Percentiles rank a stretch among this genome's conserved stretches.
Conservation (phyloP, 2,329 filamentous ascomycete species). For the Didymella exigua region DNA sequence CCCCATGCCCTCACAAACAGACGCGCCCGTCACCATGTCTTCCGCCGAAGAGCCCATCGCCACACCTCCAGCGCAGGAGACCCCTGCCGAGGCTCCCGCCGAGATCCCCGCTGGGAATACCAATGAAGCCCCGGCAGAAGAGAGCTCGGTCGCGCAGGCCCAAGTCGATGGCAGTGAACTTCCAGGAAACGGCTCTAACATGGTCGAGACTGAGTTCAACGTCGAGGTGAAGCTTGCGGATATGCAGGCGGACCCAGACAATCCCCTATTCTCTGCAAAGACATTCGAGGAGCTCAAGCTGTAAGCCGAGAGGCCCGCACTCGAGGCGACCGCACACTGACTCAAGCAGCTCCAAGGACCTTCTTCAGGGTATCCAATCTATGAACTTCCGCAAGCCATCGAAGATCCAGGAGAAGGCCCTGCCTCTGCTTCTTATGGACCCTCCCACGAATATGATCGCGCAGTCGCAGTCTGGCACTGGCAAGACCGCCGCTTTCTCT, state of each 20-base stretch:
- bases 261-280: constrained; percentile 83
- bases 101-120: neutral
- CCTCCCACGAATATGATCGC: constrained; percentile 95
- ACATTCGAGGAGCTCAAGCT: constrained; percentile 85
- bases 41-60: constrained; percentile 23
- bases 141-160: constrained; percentile 24
- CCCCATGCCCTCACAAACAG: constrained; percentile 12
- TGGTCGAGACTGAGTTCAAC: constrained; percentile 77
- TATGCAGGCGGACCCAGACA: constrained; percentile 82
- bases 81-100: constrained; percentile 3
- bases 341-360: constrained; percentile 50
- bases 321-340: constrained; percentile 13
- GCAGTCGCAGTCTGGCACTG: constrained; percentile 98
- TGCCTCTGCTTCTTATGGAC: constrained; percentile 84
- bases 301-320: constrained; percentile 53
- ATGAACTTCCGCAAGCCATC: constrained; percentile 95
- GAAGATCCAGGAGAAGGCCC: constrained; percentile 94
- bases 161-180: constrained; percentile 56
- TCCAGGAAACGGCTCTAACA: constrained; percentile 48
- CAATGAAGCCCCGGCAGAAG: neutral
- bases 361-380: constrained; percentile 67
- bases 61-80: constrained; percentile 9
- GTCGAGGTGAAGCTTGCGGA: constrained; percentile 93
- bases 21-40: constrained; percentile 16
- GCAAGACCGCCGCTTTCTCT: constrained; percentile 96